Conservation (phyloP, 805 yeast species). For the Pichia deserticola region DNA sequence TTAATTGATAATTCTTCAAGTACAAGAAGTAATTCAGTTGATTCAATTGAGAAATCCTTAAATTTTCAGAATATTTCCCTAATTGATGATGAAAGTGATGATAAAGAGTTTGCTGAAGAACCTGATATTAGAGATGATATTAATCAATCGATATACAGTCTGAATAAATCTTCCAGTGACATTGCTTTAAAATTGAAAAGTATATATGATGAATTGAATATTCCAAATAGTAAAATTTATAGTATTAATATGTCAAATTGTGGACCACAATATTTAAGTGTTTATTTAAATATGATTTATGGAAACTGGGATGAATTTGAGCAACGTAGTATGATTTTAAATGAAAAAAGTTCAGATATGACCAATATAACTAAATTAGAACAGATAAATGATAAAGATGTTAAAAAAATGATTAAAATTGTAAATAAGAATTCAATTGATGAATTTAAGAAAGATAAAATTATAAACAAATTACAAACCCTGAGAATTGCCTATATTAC, state of each 20-base stretch:
- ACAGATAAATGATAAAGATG: not conserved
- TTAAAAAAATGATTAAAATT: not conserved
- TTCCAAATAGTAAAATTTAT: not conserved
- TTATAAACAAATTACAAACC: not conserved
- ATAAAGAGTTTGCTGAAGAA: not conserved
- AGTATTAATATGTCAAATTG: not conserved
- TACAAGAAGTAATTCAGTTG: not conserved
- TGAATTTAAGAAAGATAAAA: slow-evolving; percentile 1
- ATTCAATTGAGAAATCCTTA: not conserved
- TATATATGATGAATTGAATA: not conserved
- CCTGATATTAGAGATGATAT: not conserved
- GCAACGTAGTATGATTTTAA: not conserved
- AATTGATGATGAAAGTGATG: not conserved
- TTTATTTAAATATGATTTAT: slow-evolving; percentile 4
- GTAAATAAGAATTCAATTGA: not conserved
- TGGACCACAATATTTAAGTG: slow-evolving; percentile 4
- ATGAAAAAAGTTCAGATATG: not conserved
- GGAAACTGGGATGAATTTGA: slow-evolving; percentile 8
- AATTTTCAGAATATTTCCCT: slow-evolving; percentile 1
- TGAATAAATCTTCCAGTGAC: not conserved
- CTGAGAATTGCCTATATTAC: slow-evolving; percentile 1
- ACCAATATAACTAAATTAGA: not conserved
- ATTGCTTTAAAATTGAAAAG: no score
- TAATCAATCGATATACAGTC: not conserved
- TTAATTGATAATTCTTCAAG: not conserved